A percentile compares a stretch with the other conserved stretches of the same genome.
These are phyloP conservation scores for Anisodus acutangulus DNA, from an alignment of 257 asterid species.

Conservation along the genomic window DNA sequence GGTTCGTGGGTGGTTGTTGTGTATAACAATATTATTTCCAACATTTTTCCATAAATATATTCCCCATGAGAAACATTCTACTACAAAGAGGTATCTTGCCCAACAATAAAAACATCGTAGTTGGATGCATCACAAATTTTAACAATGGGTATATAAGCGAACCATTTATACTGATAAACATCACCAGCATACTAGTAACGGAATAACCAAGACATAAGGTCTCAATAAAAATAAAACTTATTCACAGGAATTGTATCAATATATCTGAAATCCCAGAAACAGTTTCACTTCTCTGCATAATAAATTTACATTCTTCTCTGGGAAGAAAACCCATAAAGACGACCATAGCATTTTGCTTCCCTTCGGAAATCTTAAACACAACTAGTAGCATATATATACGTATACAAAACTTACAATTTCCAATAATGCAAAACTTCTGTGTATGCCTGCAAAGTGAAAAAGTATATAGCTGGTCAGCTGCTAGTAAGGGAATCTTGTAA, in stretches of 20 bases:
- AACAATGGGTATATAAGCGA: not conserved
- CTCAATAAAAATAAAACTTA: not conserved
- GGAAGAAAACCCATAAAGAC: not conserved
- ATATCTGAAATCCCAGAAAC: constrained; percentile 3
- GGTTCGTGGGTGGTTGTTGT: no score
- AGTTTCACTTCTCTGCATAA: constrained; percentile 15
- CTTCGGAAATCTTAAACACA: constrained; percentile 44
- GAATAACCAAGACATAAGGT: not conserved
- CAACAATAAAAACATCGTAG: not conserved
- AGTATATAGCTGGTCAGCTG: not conserved
- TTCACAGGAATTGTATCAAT: not conserved
- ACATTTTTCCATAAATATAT: not conserved
- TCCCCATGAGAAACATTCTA: not conserved
- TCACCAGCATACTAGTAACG: not conserved
- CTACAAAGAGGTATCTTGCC: not conserved
- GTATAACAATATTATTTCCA: not conserved
- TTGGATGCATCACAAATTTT: not conserved
- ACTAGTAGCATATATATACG: not conserved
- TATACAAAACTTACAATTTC: not conserved
- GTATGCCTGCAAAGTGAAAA: constrained; percentile 18
- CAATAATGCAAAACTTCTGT: not conserved
- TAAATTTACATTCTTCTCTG: not conserved
- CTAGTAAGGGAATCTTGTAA: not conserved
- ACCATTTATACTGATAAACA: not conserved
- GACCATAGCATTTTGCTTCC: not conserved